Percentiles rank a stretch among this genome's conserved stretches.
These are phyloP conservation scores for Shiraia sp. DNA, from an alignment of 2,329 filamentous ascomycete genomes.

Conservation along the genomic window DNA sequence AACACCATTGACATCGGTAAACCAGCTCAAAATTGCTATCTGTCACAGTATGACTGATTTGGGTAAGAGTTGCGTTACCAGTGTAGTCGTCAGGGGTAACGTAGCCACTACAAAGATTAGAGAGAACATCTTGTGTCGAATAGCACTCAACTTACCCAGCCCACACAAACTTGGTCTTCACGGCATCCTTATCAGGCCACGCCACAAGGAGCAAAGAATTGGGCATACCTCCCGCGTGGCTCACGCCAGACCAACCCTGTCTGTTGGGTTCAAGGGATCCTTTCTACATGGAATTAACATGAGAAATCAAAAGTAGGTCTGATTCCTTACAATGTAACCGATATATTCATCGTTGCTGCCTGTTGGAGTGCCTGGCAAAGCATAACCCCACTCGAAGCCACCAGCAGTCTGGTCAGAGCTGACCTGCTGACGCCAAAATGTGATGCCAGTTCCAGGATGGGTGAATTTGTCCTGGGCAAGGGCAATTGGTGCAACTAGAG, in stretches of 20 bases:
- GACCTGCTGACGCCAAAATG: constrained; percentile 35
- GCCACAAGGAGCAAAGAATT: constrained; percentile 40
- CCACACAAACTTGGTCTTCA: constrained; percentile 39
- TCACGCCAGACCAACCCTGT: constrained; percentile 45
- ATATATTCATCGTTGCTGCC: constrained; percentile 42
- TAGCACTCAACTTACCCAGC: constrained; percentile 26
- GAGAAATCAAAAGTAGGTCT: neutral
- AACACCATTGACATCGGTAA: constrained; percentile 64
- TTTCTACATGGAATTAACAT: constrained; percentile 25
- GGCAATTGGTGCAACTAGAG: constrained; percentile 26
- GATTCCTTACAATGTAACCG: constrained; percentile 39
- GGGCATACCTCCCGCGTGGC: constrained; percentile 43
- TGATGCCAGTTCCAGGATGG: constrained; percentile 36
- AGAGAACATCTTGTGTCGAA: neutral
- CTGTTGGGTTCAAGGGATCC: constrained; percentile 30
- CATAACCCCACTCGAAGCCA: constrained; percentile 42
- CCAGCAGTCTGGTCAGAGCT: constrained; percentile 31
- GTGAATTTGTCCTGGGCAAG: constrained; percentile 38
- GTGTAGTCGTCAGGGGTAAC: constrained; percentile 61
- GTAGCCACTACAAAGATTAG: constrained; percentile 54
- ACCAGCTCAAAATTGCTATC: constrained; percentile 63
- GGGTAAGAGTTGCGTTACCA: constrained; percentile 64
- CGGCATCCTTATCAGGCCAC: constrained; percentile 28
- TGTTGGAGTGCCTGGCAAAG: constrained; percentile 27
- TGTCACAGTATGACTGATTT: constrained; percentile 63